Percentiles rank a stretch among this genome's conserved stretches.
These are phyloP conservation scores for Fusarium fujikuroi DNA, from an alignment of 2,329 filamentous ascomycete species.

Conservation along the genomic window DNA sequence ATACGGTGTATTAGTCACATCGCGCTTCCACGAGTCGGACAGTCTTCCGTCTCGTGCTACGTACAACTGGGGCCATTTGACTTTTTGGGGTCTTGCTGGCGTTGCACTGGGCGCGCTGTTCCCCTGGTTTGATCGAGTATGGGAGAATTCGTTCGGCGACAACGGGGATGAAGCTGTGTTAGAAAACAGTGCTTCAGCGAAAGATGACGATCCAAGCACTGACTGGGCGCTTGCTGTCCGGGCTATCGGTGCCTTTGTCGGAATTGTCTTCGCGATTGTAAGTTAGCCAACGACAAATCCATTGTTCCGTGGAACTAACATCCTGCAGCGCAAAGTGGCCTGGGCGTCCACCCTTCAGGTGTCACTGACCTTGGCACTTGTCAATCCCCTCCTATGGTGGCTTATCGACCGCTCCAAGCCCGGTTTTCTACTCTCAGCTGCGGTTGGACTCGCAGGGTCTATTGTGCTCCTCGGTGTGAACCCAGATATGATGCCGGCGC, in stretches of 20 bases:
- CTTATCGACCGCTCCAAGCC: conserved; percentile 89
- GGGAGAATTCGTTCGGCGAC: conserved; percentile 65
- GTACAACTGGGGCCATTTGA: conserved; percentile 73
- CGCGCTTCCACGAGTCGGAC: conserved; percentile 75
- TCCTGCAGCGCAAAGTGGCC: conserved; percentile 79
- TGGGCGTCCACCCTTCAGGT: conserved; percentile 97
- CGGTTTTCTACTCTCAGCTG: conserved; percentile 81
- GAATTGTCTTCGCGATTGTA: conserved; percentile 79
- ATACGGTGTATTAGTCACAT: conserved; percentile 81
- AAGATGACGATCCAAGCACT: conserved; percentile 58
- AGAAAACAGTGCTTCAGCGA: conserved; percentile 44
- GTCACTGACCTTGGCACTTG: conserved; percentile 86
- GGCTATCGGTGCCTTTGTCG: conserved; percentile 69
- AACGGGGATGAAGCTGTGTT: conserved; percentile 46
- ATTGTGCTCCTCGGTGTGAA: conserved; percentile 78
- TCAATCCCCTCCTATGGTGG: conserved; percentile 96
- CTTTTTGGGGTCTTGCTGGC: conserved; percentile 84
- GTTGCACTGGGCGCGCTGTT: conserved; percentile 81
- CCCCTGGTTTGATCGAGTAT: conserved; percentile 84
- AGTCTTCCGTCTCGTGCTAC: conserved; percentile 69
- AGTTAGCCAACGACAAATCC: conserved; percentile 50
- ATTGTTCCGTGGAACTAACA: conserved; percentile 23
- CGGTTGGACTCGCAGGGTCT: conserved; percentile 80
- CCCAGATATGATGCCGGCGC: conserved; percentile 80
- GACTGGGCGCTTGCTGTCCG: conserved; percentile 78